Percentiles rank a stretch among this genome's conserved stretches.
Conservation (phyloP, 148 eudicot species). For the Rhododendron vialii region DNA sequence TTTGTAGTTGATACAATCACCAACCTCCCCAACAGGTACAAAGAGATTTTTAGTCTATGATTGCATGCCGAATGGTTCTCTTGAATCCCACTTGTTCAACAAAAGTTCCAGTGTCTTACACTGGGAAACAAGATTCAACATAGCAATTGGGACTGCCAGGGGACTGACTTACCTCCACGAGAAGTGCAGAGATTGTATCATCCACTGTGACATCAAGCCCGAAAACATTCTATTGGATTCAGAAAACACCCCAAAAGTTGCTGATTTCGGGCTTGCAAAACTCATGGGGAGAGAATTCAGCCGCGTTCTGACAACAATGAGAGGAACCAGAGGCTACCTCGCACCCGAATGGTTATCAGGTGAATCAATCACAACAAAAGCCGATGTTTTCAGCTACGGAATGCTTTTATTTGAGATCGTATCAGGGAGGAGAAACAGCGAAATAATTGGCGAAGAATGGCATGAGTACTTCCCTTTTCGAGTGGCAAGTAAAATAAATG, state of each 20-base stretch:
- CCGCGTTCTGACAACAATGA: background rate
- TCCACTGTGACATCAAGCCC: background rate
- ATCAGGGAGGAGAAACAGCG: background rate
- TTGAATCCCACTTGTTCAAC: background rate
- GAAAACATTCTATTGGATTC: background rate
- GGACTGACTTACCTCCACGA: background rate
- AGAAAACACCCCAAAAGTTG: background rate
- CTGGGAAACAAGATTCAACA: background rate
- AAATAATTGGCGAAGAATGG: background rate
- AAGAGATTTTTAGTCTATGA: background rate
- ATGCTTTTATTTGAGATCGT: background rate
- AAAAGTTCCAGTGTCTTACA: background rate
- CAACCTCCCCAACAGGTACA: background rate
- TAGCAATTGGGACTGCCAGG: background rate
- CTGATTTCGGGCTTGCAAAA: background rate
- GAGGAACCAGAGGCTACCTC: background rate
- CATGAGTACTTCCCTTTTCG: background rate
- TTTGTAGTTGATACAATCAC: background rate
- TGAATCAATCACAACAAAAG: background rate
- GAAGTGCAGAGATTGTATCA: background rate
- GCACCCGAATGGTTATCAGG: background rate
- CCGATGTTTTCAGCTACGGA: background rate
- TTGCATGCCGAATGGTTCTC: background rate
- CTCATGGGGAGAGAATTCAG: background rate
- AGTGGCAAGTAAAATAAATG: background rate